A percentile compares a stretch with the other conserved stretches of the same genome.
Evolutionary conservation across 73 alveolate genomes (phyloP).

Genomic region (Paramecium bursaria): DNA sequence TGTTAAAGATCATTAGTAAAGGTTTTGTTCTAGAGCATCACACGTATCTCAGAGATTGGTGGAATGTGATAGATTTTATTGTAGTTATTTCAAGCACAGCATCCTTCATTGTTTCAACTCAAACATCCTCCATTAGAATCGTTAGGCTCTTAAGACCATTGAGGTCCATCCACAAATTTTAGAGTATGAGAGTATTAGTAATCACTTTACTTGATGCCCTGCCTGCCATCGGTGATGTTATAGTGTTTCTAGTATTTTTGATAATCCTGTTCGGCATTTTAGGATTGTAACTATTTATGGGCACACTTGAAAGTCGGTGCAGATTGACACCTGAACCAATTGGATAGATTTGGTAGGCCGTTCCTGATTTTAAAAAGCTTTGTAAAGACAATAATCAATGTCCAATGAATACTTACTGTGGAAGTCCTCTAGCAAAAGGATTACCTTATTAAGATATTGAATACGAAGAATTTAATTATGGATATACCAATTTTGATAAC

Average conservation of each 20-base stretch:
- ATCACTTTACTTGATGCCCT: conserved; percentile 72
- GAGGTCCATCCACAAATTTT: conserved; percentile 80
- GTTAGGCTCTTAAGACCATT: conserved; percentile 83
- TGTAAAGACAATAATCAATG: conserved; percentile 42
- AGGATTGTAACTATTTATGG: conserved; percentile 80
- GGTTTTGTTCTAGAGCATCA: conserved; percentile 71
- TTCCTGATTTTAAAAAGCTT: background rate
- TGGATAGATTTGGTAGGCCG: conserved; percentile 1
- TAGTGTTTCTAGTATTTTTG: conserved; percentile 75
- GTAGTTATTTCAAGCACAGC: conserved; percentile 84
- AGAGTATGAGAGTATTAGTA: conserved; percentile 79
- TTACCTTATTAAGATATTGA: conserved; percentile 43
- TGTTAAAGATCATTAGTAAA: conserved; percentile 69
- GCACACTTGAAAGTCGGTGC: conserved; percentile 73
- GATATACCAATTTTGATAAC: conserved; percentile 73
- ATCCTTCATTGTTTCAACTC: conserved; percentile 67
- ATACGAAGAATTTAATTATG: conserved; percentile 66
- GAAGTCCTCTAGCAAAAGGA: conserved; percentile 17
- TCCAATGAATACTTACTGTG: conserved; percentile 55
- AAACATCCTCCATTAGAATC: conserved; percentile 70
- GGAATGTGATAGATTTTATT: conserved; percentile 84
- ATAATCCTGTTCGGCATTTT: conserved; percentile 80
- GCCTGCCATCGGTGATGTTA: conserved; percentile 80
- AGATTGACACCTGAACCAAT: conserved; percentile 42
- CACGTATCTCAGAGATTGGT: conserved; percentile 83